phyloP scores from a whole-genome alignment of 1,139 yeast species.

The Blastobotrys illinoisensis region DNA sequence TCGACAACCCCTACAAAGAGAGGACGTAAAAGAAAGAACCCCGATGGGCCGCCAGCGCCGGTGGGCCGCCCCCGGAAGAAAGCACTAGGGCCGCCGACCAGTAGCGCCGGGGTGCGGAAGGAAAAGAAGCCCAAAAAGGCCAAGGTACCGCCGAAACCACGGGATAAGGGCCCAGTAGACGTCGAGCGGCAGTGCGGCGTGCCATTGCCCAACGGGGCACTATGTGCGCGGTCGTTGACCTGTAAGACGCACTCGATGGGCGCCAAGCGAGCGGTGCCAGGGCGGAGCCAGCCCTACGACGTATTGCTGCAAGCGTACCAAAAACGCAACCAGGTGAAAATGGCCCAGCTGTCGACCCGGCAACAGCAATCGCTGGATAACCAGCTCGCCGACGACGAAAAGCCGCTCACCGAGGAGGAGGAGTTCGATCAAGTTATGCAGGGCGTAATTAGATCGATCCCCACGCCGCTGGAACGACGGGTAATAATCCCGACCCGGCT shows the following conservation, averaged over 20 bases:
- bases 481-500: conserved; percentile 63
- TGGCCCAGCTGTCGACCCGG: conserved; percentile 34
- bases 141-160: conserved; percentile 24
- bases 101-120: conserved; percentile 2
- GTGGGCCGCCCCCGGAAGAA: not conserved
- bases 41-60: not conserved
- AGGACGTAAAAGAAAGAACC: conserved; percentile 11
- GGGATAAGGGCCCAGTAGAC: conserved; percentile 87
- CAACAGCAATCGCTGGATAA: conserved; percentile 30
- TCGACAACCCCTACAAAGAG: conserved; percentile 4
- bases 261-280: conserved; percentile 88
- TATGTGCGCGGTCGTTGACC: conserved; percentile 89
- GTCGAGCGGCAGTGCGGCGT: conserved; percentile 98
- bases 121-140: conserved; percentile 3
- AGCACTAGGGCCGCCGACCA: not conserved
- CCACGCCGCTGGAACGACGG: conserved; percentile 74
- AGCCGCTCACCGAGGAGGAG: conserved; percentile 59
- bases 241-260: conserved; percentile 99
- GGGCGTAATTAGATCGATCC: conserved; percentile 74
- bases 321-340: conserved; percentile 82
- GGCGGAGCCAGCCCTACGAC: conserved; percentile 90
- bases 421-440: conserved; percentile 86
- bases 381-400: conserved; percentile 24
- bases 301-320: conserved; percentile 84
- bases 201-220: conserved; percentile 84